These are phyloP conservation scores for Amaranthus cruentus DNA, from an alignment of 148 eudicot genomes.

Conservation along the genomic window DNA sequence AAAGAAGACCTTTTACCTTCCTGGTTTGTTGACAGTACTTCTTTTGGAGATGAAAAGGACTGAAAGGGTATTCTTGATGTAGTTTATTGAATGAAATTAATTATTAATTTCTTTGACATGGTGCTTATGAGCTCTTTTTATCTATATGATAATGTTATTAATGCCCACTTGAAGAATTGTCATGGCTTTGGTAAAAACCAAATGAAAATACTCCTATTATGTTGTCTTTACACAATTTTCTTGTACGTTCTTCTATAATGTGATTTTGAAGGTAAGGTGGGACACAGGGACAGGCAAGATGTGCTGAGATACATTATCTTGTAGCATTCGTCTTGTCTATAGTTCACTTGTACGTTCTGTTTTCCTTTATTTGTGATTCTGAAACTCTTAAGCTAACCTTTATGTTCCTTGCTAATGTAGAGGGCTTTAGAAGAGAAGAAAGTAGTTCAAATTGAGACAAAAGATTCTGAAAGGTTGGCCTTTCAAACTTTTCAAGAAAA, in stretches of 20 bases:
- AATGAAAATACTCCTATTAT: not conserved
- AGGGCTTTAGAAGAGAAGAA: conserved; percentile 87
- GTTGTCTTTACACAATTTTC: too few relatives aligned
- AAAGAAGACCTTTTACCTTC: too few relatives aligned
- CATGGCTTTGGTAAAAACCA: not conserved
- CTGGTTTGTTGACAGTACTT: too few relatives aligned
- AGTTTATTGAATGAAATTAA: too few relatives aligned
- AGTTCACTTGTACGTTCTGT: not conserved
- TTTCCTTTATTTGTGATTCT: not conserved
- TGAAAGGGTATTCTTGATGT: too few relatives aligned
- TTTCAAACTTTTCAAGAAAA: conserved; percentile 71
- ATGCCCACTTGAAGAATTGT: not conserved
- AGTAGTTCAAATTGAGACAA: conserved; percentile 54
- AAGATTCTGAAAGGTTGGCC: conserved; percentile 62
- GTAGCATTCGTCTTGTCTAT: not conserved
- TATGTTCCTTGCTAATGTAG: conserved; percentile 27
- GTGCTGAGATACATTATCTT: not conserved
- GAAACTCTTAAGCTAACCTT: not conserved
- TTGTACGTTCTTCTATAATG: not conserved
- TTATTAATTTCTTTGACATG: not conserved
- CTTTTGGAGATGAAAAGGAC: too few relatives aligned
- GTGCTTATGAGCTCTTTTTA: not conserved
- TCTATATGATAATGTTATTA: not conserved
- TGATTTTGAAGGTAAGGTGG: not conserved
- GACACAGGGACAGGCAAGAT: not conserved